Percentiles rank a stretch among this genome's conserved stretches.
phyloP scores from a whole-genome alignment of 805 yeast genomes.

The Hanseniaspora mollemarum region DNA sequence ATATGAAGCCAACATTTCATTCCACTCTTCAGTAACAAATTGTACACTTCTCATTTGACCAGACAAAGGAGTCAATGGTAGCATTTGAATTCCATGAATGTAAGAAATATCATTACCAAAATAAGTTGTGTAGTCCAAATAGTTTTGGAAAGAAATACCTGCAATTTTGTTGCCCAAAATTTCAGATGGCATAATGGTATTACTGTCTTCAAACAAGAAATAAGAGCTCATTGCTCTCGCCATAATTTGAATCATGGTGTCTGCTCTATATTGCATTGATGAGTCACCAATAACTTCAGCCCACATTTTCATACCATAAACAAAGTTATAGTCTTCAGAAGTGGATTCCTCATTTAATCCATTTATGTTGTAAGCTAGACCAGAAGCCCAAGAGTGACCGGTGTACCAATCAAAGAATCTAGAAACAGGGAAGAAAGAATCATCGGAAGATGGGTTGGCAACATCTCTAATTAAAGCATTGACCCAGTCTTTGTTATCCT shows the following conservation, averaged over 20 bases:
- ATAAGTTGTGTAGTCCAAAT: constrained; percentile 61
- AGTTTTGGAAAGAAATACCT: constrained; percentile 64
- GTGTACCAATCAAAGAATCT: constrained; percentile 59
- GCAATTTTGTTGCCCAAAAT: constrained; percentile 55
- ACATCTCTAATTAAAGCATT: constrained; percentile 54
- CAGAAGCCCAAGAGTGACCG: constrained; percentile 71
- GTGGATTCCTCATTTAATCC: constrained; percentile 64
- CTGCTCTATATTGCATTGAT: constrained; percentile 43
- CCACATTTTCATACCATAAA: constrained; percentile 60
- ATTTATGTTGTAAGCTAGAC: constrained; percentile 49
- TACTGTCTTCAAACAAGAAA: constrained; percentile 16
- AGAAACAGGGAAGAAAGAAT: constrained; percentile 49
- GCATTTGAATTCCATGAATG: constrained; percentile 71
- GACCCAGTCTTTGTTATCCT: constrained; percentile 42
- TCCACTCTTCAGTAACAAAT: constrained; percentile 53
- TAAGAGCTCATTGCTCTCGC: constrained; percentile 37
- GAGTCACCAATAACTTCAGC: constrained; percentile 44
- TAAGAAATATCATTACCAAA: constrained; percentile 54
- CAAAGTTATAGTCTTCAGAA: constrained; percentile 60
- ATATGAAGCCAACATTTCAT: constrained; percentile 34
- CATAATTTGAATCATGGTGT: constrained; percentile 51
- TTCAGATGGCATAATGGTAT: constrained; percentile 21
- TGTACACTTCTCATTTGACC: constrained; percentile 42
- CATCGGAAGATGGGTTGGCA: constrained; percentile 47
- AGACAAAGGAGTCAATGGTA: constrained; percentile 56